Base-by-base conservation (phyloP, 345 rosid species). In the Bruguiera parviflora region DNA sequence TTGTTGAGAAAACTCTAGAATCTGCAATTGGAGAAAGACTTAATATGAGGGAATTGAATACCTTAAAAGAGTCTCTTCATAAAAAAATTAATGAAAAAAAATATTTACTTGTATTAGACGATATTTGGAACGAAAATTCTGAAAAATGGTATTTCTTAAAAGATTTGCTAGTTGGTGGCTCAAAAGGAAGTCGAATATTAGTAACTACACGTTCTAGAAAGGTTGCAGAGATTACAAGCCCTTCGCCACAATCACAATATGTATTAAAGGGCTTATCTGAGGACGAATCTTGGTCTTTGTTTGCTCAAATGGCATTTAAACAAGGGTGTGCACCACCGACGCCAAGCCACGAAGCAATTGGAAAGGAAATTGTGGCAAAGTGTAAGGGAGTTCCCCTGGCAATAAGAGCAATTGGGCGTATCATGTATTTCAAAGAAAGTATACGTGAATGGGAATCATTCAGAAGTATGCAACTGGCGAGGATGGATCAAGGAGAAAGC, bases 101-200 rank as follows among this genome's bases (percentile, higher is more conserved):
- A 25, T 79, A 51, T 21, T 57, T 79, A 0, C 79, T 75, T 2
- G 61, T 75, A 9, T 68, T 75, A 11, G 79, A 78, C 8, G 67
- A 78, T 32, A 59, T 74, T 4, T 78, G 82, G 79, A 64, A 65
- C 22, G 76, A 68, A 5, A 51, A 64, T 10, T 20, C 13, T 5
- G 37, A 43, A 6, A 68, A 53, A 27, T 75, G 79, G 82, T n/a
- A 5, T 8, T 21, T 16, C 2, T 18, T 79, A 47, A 51, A 16
- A 19, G 33, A 60, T n/a, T 52, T 62, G 11, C 21, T 75, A 1
- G 61, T 57, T 53, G 28, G 64, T 55, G 79, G 71, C 0, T 67
- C 60, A 0, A 31, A 3, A 22, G 83, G 79, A 2, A 79, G 72
- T 35, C 65, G 57, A 56, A 61, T 79, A 20, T 5, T 79, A 6